Evolutionary conservation across 78 protist species (phyloP).

Genomic region (slime mould (Dictyostelium discoideum)): DNA sequence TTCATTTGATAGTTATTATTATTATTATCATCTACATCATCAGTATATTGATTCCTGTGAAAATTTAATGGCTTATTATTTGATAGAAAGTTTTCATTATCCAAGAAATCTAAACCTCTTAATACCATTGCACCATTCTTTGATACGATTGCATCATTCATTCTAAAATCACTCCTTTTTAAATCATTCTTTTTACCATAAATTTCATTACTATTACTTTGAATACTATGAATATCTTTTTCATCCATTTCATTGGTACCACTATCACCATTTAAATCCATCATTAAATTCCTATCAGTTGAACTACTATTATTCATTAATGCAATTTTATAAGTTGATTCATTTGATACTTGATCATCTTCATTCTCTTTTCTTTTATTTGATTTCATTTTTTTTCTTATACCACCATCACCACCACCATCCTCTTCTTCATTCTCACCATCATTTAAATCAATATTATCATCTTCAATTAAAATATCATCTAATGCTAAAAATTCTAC

Average conservation of each 20-base stretch:
- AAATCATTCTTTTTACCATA: not conserved
- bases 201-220: not conserved
- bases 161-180: conserved; percentile 34
- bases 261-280: not conserved
- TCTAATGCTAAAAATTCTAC: conserved; percentile 67
- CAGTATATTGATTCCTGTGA: not conserved
- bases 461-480: conserved; percentile 29
- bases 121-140: conserved; percentile 40
- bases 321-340: conserved; percentile 1
- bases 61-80: not conserved
- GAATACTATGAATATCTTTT: not conserved
- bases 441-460: conserved; percentile 51
- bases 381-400: not conserved
- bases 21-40: not conserved
- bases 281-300: not conserved
- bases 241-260: not conserved
- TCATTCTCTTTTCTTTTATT: not conserved
- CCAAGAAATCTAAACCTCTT: conserved; percentile 4
- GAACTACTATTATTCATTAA: not conserved
- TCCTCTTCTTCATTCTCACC: conserved; percentile 28
- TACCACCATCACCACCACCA: not conserved
- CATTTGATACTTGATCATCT: conserved; percentile 14
- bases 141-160: conserved; percentile 28
- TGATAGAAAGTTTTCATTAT: conserved; percentile 4
- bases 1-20: not conserved